Base-by-base conservation (phyloP, 352 stramenopile genomes). In the Globisporangium cystogenes region DNA sequence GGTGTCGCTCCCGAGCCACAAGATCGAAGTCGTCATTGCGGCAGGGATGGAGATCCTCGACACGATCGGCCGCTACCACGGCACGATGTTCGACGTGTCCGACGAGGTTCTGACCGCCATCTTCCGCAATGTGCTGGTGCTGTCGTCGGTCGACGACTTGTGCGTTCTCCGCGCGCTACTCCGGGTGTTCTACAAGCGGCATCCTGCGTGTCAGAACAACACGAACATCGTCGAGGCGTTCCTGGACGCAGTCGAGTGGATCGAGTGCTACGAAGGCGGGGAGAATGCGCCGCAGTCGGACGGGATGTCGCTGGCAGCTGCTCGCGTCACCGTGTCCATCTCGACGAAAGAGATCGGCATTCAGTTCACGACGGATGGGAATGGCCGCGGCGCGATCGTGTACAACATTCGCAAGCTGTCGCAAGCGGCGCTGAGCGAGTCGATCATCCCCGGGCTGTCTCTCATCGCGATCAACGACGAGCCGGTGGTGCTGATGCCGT, bases 401-500 rank as follows among this genome's bases (percentile, higher is more conserved):
- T 66, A 86, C 49, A 89, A 49, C 47, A 73, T 95, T 29, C 76
- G 81, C 43, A 93, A 90, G 57, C 60, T 81, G 12, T 95, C 85
- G 0, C 85, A 95, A 62, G 85, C 85, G 52, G 84, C 79, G 6
- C 41, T 92, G 48, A 92, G 85, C 49, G 65, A 69, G 35, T 58
- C 75, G 5, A 86, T 95, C 36, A 57, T 83, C 6, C 74, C 82
- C 26, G 82, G 82, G 5, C 59, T 93, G 0, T 87, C 84, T 4
- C 60, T 95, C 23, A 83, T 95, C 46, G 82, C 80, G 1, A 83
- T 95, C 50, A 95, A 95, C 39, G 76, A 88, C 29, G 78, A 89
- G 36, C 79, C 84, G 6, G 85, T 95, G 31, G 74, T 92, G 23
- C 55, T 82, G 0, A 90, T 90, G 76, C 62, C 85, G 8, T 87